phyloP scores from a whole-genome alignment of 2,329 filamentous ascomycete species.

The Paramyrothecium sp. region DNA sequence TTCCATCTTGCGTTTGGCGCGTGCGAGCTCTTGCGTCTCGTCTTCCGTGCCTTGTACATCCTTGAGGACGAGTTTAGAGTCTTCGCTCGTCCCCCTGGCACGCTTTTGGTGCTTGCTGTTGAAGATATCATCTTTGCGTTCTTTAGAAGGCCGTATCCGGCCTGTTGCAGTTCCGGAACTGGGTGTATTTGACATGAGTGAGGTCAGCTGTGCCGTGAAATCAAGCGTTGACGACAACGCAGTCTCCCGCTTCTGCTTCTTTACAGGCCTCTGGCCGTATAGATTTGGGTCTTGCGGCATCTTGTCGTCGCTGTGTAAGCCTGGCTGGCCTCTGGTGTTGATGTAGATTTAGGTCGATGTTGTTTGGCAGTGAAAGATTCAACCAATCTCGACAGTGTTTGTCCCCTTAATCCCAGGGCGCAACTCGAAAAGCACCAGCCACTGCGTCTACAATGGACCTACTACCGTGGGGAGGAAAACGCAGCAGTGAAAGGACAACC shows the following conservation, averaged over 20 bases:
- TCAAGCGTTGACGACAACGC: slow-evolving; percentile 72
- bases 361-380: too few relatives aligned
- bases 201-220: slow-evolving; percentile 86
- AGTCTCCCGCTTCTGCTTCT: slow-evolving; percentile 68
- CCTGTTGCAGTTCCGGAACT: slow-evolving; percentile 39
- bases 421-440: too few relatives aligned
- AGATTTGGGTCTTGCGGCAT: slow-evolving; percentile 68
- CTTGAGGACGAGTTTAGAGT: slow-evolving; percentile 48
- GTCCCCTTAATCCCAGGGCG: too few relatives aligned
- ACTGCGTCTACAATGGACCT: too few relatives aligned
- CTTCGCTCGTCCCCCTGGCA: slow-evolving; percentile 42
- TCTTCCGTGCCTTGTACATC: slow-evolving; percentile 56
- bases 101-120: slow-evolving; percentile 23
- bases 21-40: slow-evolving; percentile 66
- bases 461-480: too few relatives aligned
- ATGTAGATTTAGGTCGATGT: too few relatives aligned
- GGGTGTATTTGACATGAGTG: slow-evolving; percentile 63
- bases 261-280: slow-evolving; percentile 73
- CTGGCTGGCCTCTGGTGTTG: too few relatives aligned
- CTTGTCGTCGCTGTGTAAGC: too few relatives aligned
- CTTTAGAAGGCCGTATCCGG: slow-evolving; percentile 45
- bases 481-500: too few relatives aligned
- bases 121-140: slow-evolving; percentile 47
- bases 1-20: slow-evolving; percentile 79
- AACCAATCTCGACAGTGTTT: too few relatives aligned